These are phyloP conservation scores for Apiospora phragmitis DNA, from an alignment of 2,329 filamentous ascomycete species.

Conservation along the genomic window DNA sequence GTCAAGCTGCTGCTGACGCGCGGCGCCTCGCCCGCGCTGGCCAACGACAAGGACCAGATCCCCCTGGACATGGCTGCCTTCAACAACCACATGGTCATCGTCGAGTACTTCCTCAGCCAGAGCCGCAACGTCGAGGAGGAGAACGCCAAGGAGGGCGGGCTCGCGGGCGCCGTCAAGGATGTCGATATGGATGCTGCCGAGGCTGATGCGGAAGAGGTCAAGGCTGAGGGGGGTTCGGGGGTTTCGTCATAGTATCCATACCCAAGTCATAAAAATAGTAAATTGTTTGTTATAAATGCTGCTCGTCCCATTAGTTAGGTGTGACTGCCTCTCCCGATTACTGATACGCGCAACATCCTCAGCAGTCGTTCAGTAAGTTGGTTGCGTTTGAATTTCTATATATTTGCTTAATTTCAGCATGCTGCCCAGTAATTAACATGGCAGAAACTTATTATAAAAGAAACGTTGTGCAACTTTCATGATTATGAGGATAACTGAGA, in stretches of 20 bases:
- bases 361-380: too few relatives aligned
- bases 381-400: too few relatives aligned
- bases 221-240: neutral
- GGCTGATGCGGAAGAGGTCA: conserved; percentile 11
- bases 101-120: conserved; percentile 59
- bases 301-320: neutral
- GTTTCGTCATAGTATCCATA: neutral
- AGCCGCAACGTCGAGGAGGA: conserved; percentile 48
- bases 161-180: conserved; percentile 38
- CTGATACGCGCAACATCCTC: too few relatives aligned
- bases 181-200: conserved; percentile 22
- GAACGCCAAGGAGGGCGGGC: conserved; percentile 44
- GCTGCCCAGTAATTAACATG: too few relatives aligned
- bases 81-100: conserved; percentile 65
- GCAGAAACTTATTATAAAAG: too few relatives aligned
- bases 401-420: too few relatives aligned
- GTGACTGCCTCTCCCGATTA: too few relatives aligned
- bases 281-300: neutral
- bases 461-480: too few relatives aligned
- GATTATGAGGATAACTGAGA: too few relatives aligned
- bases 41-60: conserved; percentile 83
- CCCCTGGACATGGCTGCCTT: conserved; percentile 73
- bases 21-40: conserved; percentile 75
- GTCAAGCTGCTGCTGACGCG: conserved; percentile 76
- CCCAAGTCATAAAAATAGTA: neutral